phyloP scores from a whole-genome alignment of 331 rosid genomes.

The Cydonia oblonga region DNA sequence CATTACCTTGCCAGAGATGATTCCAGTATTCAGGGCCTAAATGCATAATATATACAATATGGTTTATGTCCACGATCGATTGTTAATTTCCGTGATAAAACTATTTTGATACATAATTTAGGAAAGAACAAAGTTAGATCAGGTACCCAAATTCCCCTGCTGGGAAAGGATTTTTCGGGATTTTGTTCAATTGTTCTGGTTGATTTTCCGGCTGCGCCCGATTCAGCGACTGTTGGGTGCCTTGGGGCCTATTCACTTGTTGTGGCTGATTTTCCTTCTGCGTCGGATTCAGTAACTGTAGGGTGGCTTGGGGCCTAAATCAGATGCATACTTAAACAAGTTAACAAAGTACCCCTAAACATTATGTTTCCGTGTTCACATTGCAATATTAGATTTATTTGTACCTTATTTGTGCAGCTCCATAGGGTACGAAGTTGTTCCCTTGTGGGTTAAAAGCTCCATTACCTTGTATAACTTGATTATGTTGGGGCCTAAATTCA shows the following conservation, averaged over 20 bases:
- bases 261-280: neutral
- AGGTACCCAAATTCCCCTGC: neutral
- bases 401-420: neutral
- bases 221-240: neutral
- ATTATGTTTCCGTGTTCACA: neutral
- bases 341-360: neutral
- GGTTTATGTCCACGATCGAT: neutral
- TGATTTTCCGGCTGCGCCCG: neutral
- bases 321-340: neutral
- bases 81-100: neutral
- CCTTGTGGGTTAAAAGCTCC: neutral
- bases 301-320: neutral
- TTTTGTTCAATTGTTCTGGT: neutral
- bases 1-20: neutral
- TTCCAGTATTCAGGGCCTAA: neutral
- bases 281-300: neutral
- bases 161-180: neutral
- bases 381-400: neutral
- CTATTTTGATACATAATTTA: neutral
- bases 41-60: neutral
- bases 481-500: neutral
- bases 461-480: neutral
- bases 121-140: neutral
- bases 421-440: neutral
- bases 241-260: neutral